Evolutionary conservation across 495 filamentous ascomycete genomes (phyloP), one percentile per base, ranked within the genome.

Genomic region (Xylaria castorea): DNA sequence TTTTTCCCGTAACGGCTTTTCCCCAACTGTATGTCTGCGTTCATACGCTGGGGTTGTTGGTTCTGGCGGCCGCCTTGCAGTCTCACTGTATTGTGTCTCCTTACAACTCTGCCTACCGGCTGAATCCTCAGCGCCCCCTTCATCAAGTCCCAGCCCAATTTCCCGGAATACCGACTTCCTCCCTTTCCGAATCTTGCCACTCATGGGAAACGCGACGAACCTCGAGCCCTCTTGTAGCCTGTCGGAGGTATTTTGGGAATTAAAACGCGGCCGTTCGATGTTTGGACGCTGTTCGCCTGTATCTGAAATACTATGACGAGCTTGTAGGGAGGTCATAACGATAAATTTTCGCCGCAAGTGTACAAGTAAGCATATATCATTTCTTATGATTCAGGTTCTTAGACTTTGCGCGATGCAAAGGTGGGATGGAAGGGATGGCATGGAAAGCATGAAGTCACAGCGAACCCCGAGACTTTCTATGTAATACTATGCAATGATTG

Each of bases 91-190:
- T 22, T 78, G 75, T 42, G 73, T 79, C 60, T 76, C 73, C 58
- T 73, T 71, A 50, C 66, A 66, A 14, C 42, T 66, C 48, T 12
- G 67, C 18, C 53, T 70, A 69, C 42, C 5, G 57, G 63, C 40
- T 38, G 27, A 50, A 70, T 51, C 36, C 20, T 53, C 58, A 46
- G 66, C 61, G 40, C 34, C 30, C 32, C 71, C 66, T 67, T 80
- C 74, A 46, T 82, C 78, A 64, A 81, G 79, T 53, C 83, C 79
- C 55, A 87, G 68, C 16, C 83, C 85, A 51, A 83, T 75, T 73
- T 87, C 85, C 68, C 76, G 82, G 71, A 87, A 87, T 62, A 85
- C 76, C 25, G 83, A 85, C 69, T 78, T 80, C 34, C 82, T 78
- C 20, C 76, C 80, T 75, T 81, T 81, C 48, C 74, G 75, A 42